Conservation (phyloP, 2,329 filamentous ascomycete species). For the Conoideocrella luteorostrata region DNA sequence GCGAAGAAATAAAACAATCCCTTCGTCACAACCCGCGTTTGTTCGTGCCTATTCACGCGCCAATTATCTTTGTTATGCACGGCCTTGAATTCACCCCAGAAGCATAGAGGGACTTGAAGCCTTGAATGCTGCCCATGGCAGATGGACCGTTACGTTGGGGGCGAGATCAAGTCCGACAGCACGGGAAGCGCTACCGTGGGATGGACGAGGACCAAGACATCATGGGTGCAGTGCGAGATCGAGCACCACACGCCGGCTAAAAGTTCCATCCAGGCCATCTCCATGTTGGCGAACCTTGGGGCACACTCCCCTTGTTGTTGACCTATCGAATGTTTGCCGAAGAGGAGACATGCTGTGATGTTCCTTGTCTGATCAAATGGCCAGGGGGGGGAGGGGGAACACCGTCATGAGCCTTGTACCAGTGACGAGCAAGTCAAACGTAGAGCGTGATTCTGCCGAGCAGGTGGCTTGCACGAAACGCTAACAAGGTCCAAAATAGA, state of each 20-base stretch:
- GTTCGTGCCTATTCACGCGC: not conserved
- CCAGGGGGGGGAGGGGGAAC: constrained; percentile 4
- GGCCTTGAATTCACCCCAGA: constrained; percentile 3
- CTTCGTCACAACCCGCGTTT: not conserved
- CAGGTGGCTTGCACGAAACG: constrained; percentile 5
- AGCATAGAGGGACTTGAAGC: constrained; percentile 18
- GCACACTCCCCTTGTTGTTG: constrained; percentile 6
- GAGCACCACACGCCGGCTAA: not conserved
- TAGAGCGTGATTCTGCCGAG: constrained; percentile 9
- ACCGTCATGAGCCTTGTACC: constrained; percentile 16
- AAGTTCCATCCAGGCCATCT: constrained; percentile 3
- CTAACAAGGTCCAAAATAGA: constrained; percentile 8
- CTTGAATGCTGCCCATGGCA: constrained; percentile 16
- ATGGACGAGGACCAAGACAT: constrained; percentile 12
- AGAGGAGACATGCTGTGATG: constrained; percentile 12
- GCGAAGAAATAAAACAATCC: not conserved
- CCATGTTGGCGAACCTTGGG: not conserved
- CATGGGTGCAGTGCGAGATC: constrained; percentile 11
- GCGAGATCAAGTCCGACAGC: constrained; percentile 15
- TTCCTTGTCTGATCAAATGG: constrained; percentile 4
- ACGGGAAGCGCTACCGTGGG: constrained; percentile 12
- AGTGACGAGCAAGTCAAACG: constrained; percentile 17
- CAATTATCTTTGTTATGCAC: constrained; percentile 3
- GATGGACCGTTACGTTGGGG: constrained; percentile 16
- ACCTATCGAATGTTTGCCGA: constrained; percentile 27